Evolutionary conservation across 805 yeast genomes (phyloP).

Genomic region (Yamadazyma philogaea): DNA sequence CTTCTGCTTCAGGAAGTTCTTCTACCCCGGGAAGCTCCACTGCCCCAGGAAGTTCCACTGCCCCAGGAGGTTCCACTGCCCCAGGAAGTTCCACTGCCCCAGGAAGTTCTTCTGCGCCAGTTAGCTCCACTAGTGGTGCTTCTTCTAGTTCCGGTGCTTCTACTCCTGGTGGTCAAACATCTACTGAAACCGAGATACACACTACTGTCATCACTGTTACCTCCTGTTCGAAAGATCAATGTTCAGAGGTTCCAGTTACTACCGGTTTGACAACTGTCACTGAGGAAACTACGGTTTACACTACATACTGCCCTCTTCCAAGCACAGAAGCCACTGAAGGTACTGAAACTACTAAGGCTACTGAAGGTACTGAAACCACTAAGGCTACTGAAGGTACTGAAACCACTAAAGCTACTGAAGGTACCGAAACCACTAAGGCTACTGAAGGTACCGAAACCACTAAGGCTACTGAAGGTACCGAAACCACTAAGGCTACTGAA

Average conservation of each 20-base stretch:
- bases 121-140: too few species aligned
- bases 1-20: neutral
- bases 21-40: neutral
- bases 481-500: slow-evolving; percentile 16
- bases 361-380: slow-evolving; percentile 11
- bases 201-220: slow-evolving; percentile 34
- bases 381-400: slow-evolving; percentile 14
- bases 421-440: slow-evolving; percentile 19
- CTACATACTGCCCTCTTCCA: slow-evolving; percentile 18
- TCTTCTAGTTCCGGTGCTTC: neutral
- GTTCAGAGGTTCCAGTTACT: slow-evolving; percentile 29
- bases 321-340: slow-evolving; percentile 12
- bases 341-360: slow-evolving; percentile 12
- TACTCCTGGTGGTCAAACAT: neutral
- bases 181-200: slow-evolving; percentile 10
- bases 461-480: slow-evolving; percentile 25
- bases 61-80: neutral
- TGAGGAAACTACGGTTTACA: slow-evolving; percentile 18
- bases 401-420: slow-evolving; percentile 27
- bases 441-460: slow-evolving; percentile 21
- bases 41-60: neutral
- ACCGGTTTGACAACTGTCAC: slow-evolving; percentile 28
- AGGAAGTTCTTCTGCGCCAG: neutral
- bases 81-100: neutral
- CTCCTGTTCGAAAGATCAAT: slow-evolving; percentile 31